These are phyloP conservation scores for Euryodendron excelsum DNA, from an alignment of 148 eudicot genomes.

Conservation along the genomic window DNA sequence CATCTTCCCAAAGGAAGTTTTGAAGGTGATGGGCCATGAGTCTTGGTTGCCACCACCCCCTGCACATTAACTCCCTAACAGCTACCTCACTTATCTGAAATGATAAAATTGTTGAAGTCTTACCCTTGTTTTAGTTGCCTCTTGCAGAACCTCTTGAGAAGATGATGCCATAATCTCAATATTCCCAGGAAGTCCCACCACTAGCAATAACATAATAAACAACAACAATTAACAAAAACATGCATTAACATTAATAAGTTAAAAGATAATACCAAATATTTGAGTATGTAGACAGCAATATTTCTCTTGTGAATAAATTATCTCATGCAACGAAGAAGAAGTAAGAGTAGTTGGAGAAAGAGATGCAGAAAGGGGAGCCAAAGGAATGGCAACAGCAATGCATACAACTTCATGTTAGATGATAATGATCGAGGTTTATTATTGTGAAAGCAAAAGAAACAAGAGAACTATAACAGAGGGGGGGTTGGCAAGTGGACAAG, in stretches of 20 bases:
- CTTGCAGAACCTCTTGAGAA: conserved; percentile 5
- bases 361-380: too few species aligned
- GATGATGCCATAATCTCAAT: not conserved
- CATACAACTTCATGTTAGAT: too few species aligned
- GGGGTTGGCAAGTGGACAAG: too few species aligned
- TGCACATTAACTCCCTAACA: not conserved
- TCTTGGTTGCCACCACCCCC: not conserved
- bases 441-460: too few species aligned
- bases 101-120: not conserved
- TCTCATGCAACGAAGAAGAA: not conserved
- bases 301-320: too few species aligned
- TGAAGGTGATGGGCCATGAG: too few species aligned
- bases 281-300: not conserved
- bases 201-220: not conserved
- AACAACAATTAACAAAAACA: not conserved
- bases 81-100: not conserved
- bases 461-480: too few species aligned
- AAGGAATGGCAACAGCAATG: too few species aligned
- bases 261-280: not conserved
- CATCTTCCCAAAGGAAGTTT: too few species aligned
- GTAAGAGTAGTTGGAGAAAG: not conserved
- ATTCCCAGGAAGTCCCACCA: conserved; percentile 8
- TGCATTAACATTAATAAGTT: not conserved
- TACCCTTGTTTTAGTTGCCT: conserved; percentile 18
- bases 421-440: too few species aligned